Evolutionary conservation across 2,329 filamentous ascomycete species (phyloP).

Genomic region (Chalaropsis thielavioides): DNA sequence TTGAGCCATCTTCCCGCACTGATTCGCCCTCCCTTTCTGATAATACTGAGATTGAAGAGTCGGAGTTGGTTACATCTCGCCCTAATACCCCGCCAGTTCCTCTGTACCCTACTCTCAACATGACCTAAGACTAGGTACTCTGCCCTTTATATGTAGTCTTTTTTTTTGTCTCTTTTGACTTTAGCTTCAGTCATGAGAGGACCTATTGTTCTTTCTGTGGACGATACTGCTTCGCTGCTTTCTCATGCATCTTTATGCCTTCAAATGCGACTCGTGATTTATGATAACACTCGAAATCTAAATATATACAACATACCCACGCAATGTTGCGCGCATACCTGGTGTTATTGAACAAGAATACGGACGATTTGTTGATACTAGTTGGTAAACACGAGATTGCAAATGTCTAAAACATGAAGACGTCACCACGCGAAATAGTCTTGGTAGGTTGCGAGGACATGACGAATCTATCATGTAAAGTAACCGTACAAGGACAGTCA

Average conservation of each 20-base stretch:
- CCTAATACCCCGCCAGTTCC: conserved; percentile 7
- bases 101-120: conserved; percentile 15
- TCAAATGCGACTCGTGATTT: background rate
- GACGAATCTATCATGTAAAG: too few species aligned
- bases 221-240: background rate
- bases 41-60: background rate
- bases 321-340: background rate
- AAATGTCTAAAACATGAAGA: too few species aligned
- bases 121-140: background rate
- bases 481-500: too few species aligned
- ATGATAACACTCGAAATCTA: background rate
- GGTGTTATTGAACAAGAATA: too few species aligned
- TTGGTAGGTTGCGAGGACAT: too few species aligned
- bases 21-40: background rate
- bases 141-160: background rate
- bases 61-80: conserved; percentile 13
- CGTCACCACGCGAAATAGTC: too few species aligned
- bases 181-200: background rate
- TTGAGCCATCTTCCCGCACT: conserved; percentile 22
- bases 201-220: background rate
- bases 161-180: background rate
- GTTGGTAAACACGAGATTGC: too few species aligned
- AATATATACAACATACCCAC: background rate
- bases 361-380: too few species aligned
- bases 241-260: too few species aligned